Evolutionary conservation across 345 rosid genomes (phyloP), one percentile per base, ranked within the genome.

Genomic region (Raphanus raphanistrum): DNA sequence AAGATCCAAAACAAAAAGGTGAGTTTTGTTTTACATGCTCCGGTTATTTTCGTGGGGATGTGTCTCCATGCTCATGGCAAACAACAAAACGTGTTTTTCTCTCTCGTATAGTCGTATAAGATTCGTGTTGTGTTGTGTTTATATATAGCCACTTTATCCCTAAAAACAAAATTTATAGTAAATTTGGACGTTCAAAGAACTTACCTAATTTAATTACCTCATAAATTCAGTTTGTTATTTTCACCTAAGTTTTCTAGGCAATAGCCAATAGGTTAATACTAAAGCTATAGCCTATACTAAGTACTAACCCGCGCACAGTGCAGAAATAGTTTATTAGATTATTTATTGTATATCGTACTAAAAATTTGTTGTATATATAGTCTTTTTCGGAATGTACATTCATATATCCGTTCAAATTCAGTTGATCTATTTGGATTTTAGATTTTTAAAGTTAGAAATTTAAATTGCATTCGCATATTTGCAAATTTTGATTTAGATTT

Each of bases 21-120:
- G 16, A 73, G 55, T 6, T 63, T 79, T 79, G 82, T 74, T 79
- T 79, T 79, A 69, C 75, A 68, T 79, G 78, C 74, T 38, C 61
- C 9, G 8, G 36, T 67, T 33, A 58, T 28, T 31, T 73, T 50
- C 52, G 75, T 64, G 71, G 13, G 57, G 54, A 48, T 13, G 54
- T 63, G 29, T 76, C 17, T 21, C 45, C 68, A 33, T 59, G 71
- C 55, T 38, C 26, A 28, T 63, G 45, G 45, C 38, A 52, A 59
- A 60, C 36, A 63, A 10, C 54, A 55, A 77, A 71, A 71, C 76
- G 81, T 77, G 76, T 77, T 64, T 25, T n/a, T 55, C 57, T 29
- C 52, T 32, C 7, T 32, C 7, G 35, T 32, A 6, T 1, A 1
- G 7, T 32, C 7, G 35, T 32, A 6, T 1, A 1, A 1, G 67